These are phyloP conservation scores for Pulveroboletus sp. DNA, from an alignment of 768 basidiomycete species.

Conservation along the genomic window DNA sequence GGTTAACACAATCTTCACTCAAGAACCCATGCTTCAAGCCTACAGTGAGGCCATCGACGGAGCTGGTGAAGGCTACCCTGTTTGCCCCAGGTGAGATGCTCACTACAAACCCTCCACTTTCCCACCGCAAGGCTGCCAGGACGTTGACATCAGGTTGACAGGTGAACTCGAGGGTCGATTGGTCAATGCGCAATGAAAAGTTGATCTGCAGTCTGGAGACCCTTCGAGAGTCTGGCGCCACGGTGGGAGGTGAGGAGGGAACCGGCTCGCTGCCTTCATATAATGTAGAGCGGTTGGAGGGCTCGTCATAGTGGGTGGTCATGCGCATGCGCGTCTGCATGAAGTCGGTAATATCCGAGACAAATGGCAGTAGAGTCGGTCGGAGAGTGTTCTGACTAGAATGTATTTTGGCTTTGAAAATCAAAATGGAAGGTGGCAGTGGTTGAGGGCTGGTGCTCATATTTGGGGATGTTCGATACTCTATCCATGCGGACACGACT, in stretches of 20 bases:
- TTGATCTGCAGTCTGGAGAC: slow-evolving; percentile 62
- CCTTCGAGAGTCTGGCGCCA: slow-evolving; percentile 14
- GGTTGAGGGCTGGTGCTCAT: slow-evolving; percentile 34
- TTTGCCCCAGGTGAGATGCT: slow-evolving; percentile 70
- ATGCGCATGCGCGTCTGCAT: slow-evolving; percentile 69
- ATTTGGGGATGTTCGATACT: slow-evolving; percentile 61
- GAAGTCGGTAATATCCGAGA: slow-evolving; percentile 67
- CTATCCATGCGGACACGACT: slow-evolving; percentile 74
- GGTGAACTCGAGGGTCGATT: slow-evolving; percentile 79
- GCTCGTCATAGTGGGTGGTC: slow-evolving; percentile 30
- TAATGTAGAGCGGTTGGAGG: slow-evolving; percentile 10
- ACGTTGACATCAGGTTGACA: slow-evolving; percentile 93
- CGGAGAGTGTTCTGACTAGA: slow-evolving; percentile 81
- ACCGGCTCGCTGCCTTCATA: slow-evolving; percentile 2
- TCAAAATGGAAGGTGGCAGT: slow-evolving; percentile 53
- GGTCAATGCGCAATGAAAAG: slow-evolving; percentile 87
- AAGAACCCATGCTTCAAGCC: slow-evolving; percentile 83
- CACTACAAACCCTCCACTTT: slow-evolving; percentile 87
- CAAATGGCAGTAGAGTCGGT: slow-evolving; percentile 80
- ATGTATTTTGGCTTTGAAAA: slow-evolving; percentile 86
- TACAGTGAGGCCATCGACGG: slow-evolving; percentile 74
- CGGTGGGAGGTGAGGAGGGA: slow-evolving; percentile 18
- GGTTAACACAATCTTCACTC: slow-evolving; percentile 74
- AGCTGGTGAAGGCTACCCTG: slow-evolving; percentile 70
- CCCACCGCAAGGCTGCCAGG: slow-evolving; percentile 85